Conservation (phyloP, 116 monocot genomes). For the Thalassia testudinum region DNA sequence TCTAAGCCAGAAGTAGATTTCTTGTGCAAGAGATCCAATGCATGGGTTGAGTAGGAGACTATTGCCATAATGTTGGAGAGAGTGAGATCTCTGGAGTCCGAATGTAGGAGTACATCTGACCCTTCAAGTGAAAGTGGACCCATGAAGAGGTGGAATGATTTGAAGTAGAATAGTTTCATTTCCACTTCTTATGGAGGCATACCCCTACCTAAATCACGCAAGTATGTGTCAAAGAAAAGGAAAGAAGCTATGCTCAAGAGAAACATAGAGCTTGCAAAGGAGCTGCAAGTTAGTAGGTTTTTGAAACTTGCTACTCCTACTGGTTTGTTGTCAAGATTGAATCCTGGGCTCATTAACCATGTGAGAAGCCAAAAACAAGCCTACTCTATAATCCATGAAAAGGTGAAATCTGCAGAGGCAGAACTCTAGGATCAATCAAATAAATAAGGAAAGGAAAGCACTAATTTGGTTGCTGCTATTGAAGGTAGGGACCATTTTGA, state of each 20-base stretch:
- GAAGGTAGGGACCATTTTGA: constrained; percentile 2
- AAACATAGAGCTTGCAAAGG: constrained; percentile 18
- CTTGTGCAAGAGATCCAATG: too few relatives aligned
- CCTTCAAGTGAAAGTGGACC: constrained; percentile 42
- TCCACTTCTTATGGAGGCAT: constrained; percentile 37
- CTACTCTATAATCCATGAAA: constrained; percentile 63
- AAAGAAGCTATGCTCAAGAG: constrained; percentile 36
- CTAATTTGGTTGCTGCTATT: constrained; percentile 4
- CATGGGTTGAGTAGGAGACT: too few relatives aligned
- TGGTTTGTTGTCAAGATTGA: constrained; percentile 69
- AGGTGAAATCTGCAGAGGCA: constrained; percentile 42
- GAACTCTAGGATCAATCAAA: constrained; percentile 2
- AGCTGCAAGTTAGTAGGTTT: constrained; percentile 27
- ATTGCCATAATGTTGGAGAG: constrained; percentile 13
- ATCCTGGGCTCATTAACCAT: constrained; percentile 94
- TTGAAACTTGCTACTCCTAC: constrained; percentile 46
- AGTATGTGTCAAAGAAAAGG: constrained; percentile 24
- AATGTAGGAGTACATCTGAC: constrained; percentile 64
- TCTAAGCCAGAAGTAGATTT: too few relatives aligned
- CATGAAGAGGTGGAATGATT: constrained; percentile 62
- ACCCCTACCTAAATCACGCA: constrained; percentile 18
- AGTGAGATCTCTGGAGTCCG: constrained; percentile 24
- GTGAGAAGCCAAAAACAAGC: constrained; percentile 90
- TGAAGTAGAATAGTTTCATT: constrained; percentile 77
- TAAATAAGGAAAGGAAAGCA: constrained; percentile 8